Evolutionary conservation across 352 stramenopile genomes (phyloP), one percentile per base, ranked within the genome.

Genomic region (Phytophthora sp.): DNA sequence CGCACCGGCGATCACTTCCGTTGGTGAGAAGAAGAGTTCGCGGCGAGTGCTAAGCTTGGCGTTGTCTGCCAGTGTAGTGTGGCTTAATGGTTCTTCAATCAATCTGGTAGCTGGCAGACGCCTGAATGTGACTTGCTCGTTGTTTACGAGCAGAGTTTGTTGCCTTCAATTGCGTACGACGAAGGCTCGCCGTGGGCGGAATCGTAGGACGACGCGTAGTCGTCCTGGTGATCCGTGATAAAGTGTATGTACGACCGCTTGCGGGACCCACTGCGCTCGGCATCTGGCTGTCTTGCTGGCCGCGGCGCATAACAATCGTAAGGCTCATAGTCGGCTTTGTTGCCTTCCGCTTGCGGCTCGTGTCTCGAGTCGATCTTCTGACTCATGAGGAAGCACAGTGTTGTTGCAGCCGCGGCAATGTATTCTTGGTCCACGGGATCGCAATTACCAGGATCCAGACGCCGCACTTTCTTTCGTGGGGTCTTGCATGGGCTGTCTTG

Each of bases 181-280:
- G 71, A 72, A 67, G 64, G 49, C 69, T 84, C 79, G 36, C 52
- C 54, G 45, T 72, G 69, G 36, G 63, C 39, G 53, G 57, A 56
- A 33, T 78, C 73, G 44, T 77, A 77, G 47, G 71, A 83, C 29
- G 57, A 47, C 31, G 55, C 46, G 63, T 76, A 83, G 41, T 77
- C 65, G 7, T 63, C 56, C 31, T 66, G 56, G 29, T 86, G 73
- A 20, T 93, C 80, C 15, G 79, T 89, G 66, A 91, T 80, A 73
- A 91, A 90, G 61, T 93, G 83, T 77, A 88, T 90, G 74, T 80
- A 91, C 31, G 85, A 73, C 24, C 84, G 82, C 69, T 91, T 93
- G 33, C 82, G 67, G 4, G 84, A 79, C 24, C 65, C 71, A 54
- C 71, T 69, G 29, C 30, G 35, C 29, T 66, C 35, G 27, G 33